A percentile compares a stretch with the other conserved stretches of the same genome.
Conservation (phyloP, 2,329 filamentous ascomycete genomes). For the Aspergillus niger region DNA sequence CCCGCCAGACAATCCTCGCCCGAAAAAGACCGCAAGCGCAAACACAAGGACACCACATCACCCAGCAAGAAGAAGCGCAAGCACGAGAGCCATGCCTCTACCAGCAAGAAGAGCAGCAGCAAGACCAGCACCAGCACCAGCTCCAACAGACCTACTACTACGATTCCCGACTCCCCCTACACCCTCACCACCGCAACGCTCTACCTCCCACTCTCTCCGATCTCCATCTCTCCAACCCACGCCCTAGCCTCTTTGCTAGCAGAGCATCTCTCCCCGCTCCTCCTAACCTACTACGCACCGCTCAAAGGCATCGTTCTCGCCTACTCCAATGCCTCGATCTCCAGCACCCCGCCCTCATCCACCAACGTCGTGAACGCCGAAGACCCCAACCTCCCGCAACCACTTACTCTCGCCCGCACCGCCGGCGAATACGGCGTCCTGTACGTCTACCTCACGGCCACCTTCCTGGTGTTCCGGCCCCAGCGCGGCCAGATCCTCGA, state of each 20-base stretch:
- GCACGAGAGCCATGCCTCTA: constrained; percentile 27
- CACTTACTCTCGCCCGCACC: constrained; percentile 45
- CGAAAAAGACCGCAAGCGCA: constrained; percentile 45
- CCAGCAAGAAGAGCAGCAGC: constrained; percentile 31
- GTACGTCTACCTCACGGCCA: constrained; percentile 85
- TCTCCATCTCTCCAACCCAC: constrained; percentile 54
- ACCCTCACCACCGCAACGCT: constrained; percentile 77
- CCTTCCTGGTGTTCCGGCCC: constrained; percentile 81
- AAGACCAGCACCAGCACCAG: constrained; percentile 35
- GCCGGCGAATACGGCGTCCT: constrained; percentile 82
- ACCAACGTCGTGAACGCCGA: constrained; percentile 28
- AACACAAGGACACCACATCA: constrained; percentile 47
- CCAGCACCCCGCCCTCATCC: constrained; percentile 43
- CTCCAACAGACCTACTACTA: constrained; percentile 15
- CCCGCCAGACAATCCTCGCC: constrained; percentile 22
- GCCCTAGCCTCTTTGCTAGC: constrained; percentile 61
- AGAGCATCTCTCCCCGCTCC: constrained; percentile 62
- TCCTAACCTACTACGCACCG: constrained; percentile 65
- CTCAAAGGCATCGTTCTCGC: constrained; percentile 60
- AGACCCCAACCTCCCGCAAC: constrained; percentile 35
- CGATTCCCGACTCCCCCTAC: constrained; percentile 65
- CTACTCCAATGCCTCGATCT: constrained; percentile 51
- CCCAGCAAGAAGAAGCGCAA: constrained; percentile 46
- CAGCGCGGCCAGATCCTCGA: constrained; percentile 72
- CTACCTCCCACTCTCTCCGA: constrained; percentile 62